phyloP scores from a whole-genome alignment of 2,329 filamentous ascomycete species.

The Lachnellula subtilissima region DNA sequence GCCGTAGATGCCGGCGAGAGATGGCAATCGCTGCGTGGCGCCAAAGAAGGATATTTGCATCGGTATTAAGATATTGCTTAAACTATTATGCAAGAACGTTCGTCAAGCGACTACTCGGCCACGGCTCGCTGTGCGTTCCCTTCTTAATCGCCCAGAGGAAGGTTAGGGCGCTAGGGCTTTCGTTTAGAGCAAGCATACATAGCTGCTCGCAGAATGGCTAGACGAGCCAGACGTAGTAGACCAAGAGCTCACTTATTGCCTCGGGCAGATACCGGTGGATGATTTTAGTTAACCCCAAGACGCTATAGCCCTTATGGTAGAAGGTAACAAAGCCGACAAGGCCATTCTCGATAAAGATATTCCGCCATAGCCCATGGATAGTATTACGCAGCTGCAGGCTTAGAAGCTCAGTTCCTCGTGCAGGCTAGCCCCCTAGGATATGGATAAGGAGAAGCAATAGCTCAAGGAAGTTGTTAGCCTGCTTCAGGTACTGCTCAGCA shows the following conservation, averaged over 20 bases:
- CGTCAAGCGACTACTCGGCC: too few relatives aligned
- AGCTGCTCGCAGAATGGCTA: conserved; percentile 12
- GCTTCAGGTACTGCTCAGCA: conserved; percentile 1
- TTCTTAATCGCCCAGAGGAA: too few relatives aligned
- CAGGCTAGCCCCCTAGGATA: conserved; percentile 1
- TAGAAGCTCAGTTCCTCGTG: conserved; percentile 2
- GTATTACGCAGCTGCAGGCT: conserved; percentile 6
- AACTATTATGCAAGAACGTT: too few relatives aligned
- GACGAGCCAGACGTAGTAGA: conserved; percentile 26
- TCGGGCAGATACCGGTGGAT: conserved; percentile 26
- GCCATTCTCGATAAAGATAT: conserved; percentile 12
- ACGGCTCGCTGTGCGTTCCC: too few relatives aligned
- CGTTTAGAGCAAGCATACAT: background rate
- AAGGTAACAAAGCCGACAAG: conserved; percentile 19
- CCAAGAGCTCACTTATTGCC: conserved; percentile 22
- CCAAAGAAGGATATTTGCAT: too few relatives aligned
- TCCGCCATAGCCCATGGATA: conserved; percentile 1
- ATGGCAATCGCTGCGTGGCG: too few relatives aligned
- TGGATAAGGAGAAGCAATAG: background rate
- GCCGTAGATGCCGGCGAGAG: too few relatives aligned
- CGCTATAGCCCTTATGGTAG: conserved; percentile 25
- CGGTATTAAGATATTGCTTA: too few relatives aligned
- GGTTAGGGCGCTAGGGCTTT: background rate
- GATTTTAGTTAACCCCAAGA: conserved; percentile 20
- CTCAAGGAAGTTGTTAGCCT: conserved; percentile 3